Conservation (phyloP, 2,329 filamentous ascomycete genomes). For the Elsinoe necatrix region DNA sequence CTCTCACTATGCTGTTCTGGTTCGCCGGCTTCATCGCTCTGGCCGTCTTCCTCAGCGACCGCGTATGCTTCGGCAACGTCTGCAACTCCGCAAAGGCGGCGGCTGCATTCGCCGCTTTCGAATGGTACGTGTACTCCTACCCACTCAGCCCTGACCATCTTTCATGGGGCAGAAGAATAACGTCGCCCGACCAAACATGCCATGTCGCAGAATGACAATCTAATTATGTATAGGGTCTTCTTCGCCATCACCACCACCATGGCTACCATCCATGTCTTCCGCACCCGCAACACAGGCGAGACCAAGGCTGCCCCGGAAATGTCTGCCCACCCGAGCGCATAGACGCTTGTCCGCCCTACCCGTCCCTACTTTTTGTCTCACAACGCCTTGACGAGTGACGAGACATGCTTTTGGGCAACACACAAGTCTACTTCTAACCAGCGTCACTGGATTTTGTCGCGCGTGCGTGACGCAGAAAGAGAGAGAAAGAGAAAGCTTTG, state of each 20-base stretch:
- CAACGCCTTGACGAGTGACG: constrained; percentile 1
- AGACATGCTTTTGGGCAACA: not conserved
- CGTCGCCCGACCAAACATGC: not conserved
- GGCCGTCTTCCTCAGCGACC: constrained; percentile 54
- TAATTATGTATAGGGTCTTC: constrained; percentile 34
- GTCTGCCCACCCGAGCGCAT: constrained; percentile 7
- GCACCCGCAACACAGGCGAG: constrained; percentile 29
- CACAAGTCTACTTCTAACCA: not conserved
- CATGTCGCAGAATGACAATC: not conserved
- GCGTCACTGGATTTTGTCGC: not conserved
- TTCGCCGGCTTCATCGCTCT: constrained; percentile 76
- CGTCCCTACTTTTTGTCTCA: not conserved
- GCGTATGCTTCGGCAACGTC: constrained; percentile 44
- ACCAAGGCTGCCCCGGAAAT: constrained; percentile 29
- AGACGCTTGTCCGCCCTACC: not conserved
- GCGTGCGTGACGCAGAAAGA: not conserved
- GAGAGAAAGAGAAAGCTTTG: not conserved
- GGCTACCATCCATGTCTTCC: constrained; percentile 40
- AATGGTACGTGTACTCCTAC: constrained; percentile 39
- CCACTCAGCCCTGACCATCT: not conserved
- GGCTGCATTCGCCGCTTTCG: constrained; percentile 58
- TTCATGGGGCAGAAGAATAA: not conserved
- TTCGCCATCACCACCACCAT: constrained; percentile 45
- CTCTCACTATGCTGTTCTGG: constrained; percentile 77
- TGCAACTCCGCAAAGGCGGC: constrained; percentile 57